Conservation (phyloP, 352 stramenopile species). For the Pythium coloratum region DNA sequence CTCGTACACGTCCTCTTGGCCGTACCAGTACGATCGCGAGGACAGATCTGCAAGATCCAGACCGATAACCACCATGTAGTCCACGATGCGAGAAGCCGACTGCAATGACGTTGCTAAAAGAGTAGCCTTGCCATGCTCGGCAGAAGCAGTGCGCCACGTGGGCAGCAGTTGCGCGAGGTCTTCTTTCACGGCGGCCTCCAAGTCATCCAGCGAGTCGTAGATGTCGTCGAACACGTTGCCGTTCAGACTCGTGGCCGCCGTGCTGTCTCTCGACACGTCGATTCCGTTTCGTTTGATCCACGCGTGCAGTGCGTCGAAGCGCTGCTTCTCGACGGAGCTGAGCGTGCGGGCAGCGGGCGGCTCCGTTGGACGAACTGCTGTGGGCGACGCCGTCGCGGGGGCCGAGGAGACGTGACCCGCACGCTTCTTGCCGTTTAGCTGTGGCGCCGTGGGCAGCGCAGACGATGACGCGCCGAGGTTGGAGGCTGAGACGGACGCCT, state of each 20-base stretch:
- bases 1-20: conserved; percentile 46
- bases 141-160: conserved; percentile 3
- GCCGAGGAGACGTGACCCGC: neutral
- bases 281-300: conserved; percentile 28
- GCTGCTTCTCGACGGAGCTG: conserved; percentile 18
- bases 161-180: conserved; percentile 20
- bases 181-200: conserved; percentile 25
- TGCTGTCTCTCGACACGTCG: neutral
- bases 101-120: neutral
- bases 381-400: neutral
- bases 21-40: conserved; percentile 10
- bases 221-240: conserved; percentile 26
- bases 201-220: conserved; percentile 24
- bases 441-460: neutral
- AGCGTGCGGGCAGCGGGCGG: neutral
- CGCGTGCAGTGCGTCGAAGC: conserved; percentile 17
- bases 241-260: neutral
- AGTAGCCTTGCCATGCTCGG: neutral
- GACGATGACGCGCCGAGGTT: neutral
- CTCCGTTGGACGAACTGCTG: neutral
- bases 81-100: conserved; percentile 6
- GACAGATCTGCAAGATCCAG: conserved; percentile 25
- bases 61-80: conserved; percentile 30
- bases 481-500: conserved; percentile 2
- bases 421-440: conserved; percentile 17